These are phyloP conservation scores for Hemisphaericaspora xylanilytica DNA, from an alignment of 1,139 yeast species.

Conservation along the genomic window DNA sequence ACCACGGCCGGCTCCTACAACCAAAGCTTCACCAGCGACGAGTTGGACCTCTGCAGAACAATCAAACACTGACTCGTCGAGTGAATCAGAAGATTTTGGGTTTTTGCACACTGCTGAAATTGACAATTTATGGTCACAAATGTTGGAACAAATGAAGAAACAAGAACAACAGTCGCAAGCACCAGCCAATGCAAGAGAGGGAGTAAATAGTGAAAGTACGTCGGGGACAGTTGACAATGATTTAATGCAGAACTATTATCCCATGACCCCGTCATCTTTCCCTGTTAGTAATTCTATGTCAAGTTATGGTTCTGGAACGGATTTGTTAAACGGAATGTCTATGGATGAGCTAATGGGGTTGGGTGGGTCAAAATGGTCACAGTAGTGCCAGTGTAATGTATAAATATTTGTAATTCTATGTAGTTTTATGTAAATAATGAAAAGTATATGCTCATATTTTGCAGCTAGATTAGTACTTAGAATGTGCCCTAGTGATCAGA, in stretches of 20 bases:
- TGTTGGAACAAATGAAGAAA: slow-evolving; percentile 24
- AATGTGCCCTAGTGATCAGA: neutral
- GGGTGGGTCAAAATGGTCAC: neutral
- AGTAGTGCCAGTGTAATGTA: neutral
- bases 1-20: neutral
- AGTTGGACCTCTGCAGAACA: too few relatives aligned
- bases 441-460: too few relatives aligned
- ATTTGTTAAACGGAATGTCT: slow-evolving; percentile 90
- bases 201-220: too few relatives aligned
- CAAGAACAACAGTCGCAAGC: neutral
- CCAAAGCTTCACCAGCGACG: too few relatives aligned
- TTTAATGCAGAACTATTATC: neutral
- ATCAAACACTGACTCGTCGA: neutral
- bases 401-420: neutral
- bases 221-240: neutral
- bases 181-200: too few relatives aligned
- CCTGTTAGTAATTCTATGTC: slow-evolving; percentile 28
- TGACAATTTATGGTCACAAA: slow-evolving; percentile 39
- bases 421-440: too few relatives aligned
- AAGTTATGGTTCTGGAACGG: slow-evolving; percentile 96
- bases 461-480: too few relatives aligned
- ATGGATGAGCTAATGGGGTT: slow-evolving; percentile 20
- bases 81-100: slow-evolving; percentile 19
- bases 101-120: slow-evolving; percentile 30
- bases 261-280: slow-evolving; percentile 1